Base-by-base conservation (phyloP, 345 rosid species). In the Eucalyptus sp. region DNA sequence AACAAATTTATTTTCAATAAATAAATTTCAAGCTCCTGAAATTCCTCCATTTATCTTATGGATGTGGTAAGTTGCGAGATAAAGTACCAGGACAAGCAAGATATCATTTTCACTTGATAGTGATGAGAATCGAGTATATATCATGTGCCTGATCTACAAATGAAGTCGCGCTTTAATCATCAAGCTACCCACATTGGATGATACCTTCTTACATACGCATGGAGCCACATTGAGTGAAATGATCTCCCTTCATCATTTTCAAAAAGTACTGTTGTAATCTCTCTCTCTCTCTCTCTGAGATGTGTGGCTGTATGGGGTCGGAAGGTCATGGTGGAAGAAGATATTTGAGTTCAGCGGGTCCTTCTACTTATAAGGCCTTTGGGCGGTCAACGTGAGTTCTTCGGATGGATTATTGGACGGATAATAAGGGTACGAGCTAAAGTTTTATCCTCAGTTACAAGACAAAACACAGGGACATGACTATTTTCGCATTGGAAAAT, bases 11-110 rank as follows among this genome's bases (percentile, higher is more conserved):
- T 71, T 43, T 33, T 71, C 7, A 6, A 33, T 71, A 71, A 33
- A 37, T 37, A 20, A 33, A 33, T 71, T 71, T 43, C 7, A 71
- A 71, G 80, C 44, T 68, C 80, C 6, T 4, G 4, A 68, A 66
- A 31, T 66, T 1, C 79, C 43, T 31, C 7, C 22, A 16, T 66
- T 66, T 43, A 31, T 66, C 43, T 31, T 37, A 8, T 7, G 16
- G 7, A 66, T 8, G 2, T 2, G 7, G 1, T 16, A 7, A 31
- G 43, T 31, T 18, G 10, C 1, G 11, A 68, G 22, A 37, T 7
- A 31, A 66, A 31, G 9, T 52, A 52, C 4, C 10, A 18, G 2
- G 56, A 52, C 56, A 52, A 18, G 9, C 56, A 66, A 66, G 22
- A 31, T 37, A 66, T 15, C 0, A 16, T 31, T 13, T 31, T 66